These are phyloP conservation scores for Dipteronia dyeriana DNA, from an alignment of 345 rosid species.

Conservation along the genomic window DNA sequence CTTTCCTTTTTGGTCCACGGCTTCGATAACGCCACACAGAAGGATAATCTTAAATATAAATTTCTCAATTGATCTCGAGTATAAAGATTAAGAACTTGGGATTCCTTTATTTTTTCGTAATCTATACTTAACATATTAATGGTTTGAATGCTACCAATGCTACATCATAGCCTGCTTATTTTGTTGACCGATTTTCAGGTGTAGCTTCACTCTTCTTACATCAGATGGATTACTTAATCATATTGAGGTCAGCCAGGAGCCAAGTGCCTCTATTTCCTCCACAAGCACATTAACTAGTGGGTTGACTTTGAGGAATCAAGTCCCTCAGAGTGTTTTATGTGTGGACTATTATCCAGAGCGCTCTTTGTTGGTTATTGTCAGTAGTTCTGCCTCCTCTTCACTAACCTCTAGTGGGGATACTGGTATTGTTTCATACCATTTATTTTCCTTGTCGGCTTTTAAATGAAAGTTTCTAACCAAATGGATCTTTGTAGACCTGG, in stretches of 20 bases:
- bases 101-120: not conserved
- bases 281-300: conserved; percentile 34
- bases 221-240: conserved; percentile 73
- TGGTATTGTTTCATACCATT: conserved; percentile 50
- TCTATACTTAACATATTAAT: not conserved
- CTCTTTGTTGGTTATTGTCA: conserved; percentile 63
- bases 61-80: conserved; percentile 9
- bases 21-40: not conserved
- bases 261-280: conserved; percentile 59
- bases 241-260: conserved; percentile 69
- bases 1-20: conserved; percentile 8
- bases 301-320: conserved; percentile 47
- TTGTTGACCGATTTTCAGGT: conserved; percentile 50
- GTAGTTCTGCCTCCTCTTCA: conserved; percentile 47
- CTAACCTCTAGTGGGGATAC: conserved; percentile 39
- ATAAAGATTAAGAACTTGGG: conserved; percentile 4
- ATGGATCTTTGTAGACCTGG: not conserved
- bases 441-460: conserved; percentile 17
- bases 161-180: conserved; percentile 17
- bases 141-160: conserved; percentile 8
- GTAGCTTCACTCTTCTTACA: conserved; percentile 63
- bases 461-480: conserved; percentile 5
- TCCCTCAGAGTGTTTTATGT: conserved; percentile 72
- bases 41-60: not conserved
- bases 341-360: conserved; percentile 63